Evolutionary conservation across 73 alveolate species (phyloP).

Genomic region (Symbiodinium natans): DNA sequence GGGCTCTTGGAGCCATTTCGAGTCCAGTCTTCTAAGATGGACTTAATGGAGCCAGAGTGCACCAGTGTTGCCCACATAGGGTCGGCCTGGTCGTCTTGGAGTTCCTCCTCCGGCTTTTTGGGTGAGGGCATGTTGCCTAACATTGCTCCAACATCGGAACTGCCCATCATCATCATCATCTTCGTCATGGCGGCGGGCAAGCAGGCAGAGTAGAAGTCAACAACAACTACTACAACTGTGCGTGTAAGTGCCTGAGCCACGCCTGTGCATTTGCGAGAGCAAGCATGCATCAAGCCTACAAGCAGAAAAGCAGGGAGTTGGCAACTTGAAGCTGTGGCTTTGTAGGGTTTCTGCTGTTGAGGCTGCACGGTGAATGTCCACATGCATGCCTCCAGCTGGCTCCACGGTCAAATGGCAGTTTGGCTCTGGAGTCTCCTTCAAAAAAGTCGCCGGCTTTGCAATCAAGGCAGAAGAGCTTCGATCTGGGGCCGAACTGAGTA

Average conservation of each 20-base stretch:
- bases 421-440: constrained; percentile 10
- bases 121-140: background rate
- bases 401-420: constrained; percentile 36
- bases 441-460: no score
- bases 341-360: no score
- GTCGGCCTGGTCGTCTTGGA: background rate
- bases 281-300: no score
- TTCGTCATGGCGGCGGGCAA: background rate
- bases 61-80: background rate
- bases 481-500: background rate
- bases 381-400: constrained; percentile 9
- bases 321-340: no score
- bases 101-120: background rate
- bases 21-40: background rate
- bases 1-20: background rate
- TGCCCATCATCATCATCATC: background rate
- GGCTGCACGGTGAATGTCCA: no score
- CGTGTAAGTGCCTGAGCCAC: background rate
- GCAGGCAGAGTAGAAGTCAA: no score
- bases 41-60: background rate
- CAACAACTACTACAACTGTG: no score
- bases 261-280: background rate
- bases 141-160: background rate
- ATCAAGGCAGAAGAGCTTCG: background rate
- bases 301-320: no score